Base-by-base conservation (phyloP, 371 early-diverging fungal species). In the Chytridiales sp. region DNA sequence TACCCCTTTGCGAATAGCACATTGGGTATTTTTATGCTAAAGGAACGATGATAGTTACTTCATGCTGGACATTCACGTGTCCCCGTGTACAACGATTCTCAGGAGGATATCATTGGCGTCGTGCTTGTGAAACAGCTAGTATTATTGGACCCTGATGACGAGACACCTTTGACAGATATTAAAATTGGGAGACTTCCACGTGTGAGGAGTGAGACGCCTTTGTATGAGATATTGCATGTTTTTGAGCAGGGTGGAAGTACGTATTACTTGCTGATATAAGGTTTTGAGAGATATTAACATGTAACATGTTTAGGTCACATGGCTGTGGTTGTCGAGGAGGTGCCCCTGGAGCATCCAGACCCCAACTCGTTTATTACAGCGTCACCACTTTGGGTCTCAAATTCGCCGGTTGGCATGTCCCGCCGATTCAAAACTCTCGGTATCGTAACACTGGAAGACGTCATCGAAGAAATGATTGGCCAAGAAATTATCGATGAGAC, bases 381-480 rank as follows among this genome's bases (percentile, higher is more conserved):
- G 19, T 57, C 61, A 24, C 70, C 64, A 5, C 56, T 61, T 4
- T 66, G 66, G 66, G 44, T 66, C 29, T n/a, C 59, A 15, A 50
- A 39, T n/a, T 58, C 64, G 4, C 64, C 62, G 19, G 27, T 29
- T 11, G 13, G 3, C n/a, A 38, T 47, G 17, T 42, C 8, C 15
- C 50, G 55, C 21, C 48, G 66, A 6, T 59, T 60, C 46, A 19
- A n/a, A 8, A 59, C 68, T 3, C 68, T 96, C n/a, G 98, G 98
- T 6, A 90, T 96, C 8, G 88, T 97, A 43, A 97, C 98, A 0
- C 73, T 96, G 31, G 98, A 97, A 67, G 98, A 97, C 69, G 92
- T 97, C 11, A 92, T 97, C 62, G 97, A 97, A 72, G 97, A 95
- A 74, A 73, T 96, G n/a, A 87, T 97, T 68, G 90, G 90, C 13